Base-by-base conservation (phyloP, 257 asterid species). In the Petunia secreta region DNA sequence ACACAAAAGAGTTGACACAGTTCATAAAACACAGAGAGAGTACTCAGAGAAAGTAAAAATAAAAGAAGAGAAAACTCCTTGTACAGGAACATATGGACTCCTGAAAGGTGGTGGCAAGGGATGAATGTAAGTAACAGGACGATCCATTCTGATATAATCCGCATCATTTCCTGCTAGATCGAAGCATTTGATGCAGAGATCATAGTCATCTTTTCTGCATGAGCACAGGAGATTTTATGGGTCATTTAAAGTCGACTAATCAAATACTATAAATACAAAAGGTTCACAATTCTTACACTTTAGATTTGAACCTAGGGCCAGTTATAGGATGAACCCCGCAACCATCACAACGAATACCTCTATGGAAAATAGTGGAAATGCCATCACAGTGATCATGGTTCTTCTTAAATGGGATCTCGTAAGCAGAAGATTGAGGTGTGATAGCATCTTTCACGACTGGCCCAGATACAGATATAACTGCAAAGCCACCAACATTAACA, bases 241-340 rank as follows among this genome's bases (percentile, higher is more conserved):
- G 52, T 68, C 59, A 39, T 8, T 66, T 25, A 36, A n/a, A 46
- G 0, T 14, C 59, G 8, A 14, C 43, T 4, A 46, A 11, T 15
- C 66, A 14, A 48, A 36, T 55, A 34, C 6, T 59, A 14, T 16
- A 48, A 44, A 37, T 8, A 6, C 60, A 50, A 14, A 41, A n/a
- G 13, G 67, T 52, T 34, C 14, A 48, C 14, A 25, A 66, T 59
- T 80, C 98, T 92, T 88, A 93, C 99, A 89, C 90, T 91, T 83
- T 89, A 2, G 99, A 96, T 87, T 90, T 96, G 89, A 92, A 96
- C 83, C 97, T 87, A 46, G 96, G 91, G 77, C 99, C 99, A 79
- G 89, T 85, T 50, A 96, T 90, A 38, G 99, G 99, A 60, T 88
- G 86, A 52, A 82, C 87, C 10, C 96, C 94, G 80, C 99, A 96